phyloP scores from a whole-genome alignment of 768 basidiomycete genomes.

The Lanmaoa pseudosensibilis region DNA sequence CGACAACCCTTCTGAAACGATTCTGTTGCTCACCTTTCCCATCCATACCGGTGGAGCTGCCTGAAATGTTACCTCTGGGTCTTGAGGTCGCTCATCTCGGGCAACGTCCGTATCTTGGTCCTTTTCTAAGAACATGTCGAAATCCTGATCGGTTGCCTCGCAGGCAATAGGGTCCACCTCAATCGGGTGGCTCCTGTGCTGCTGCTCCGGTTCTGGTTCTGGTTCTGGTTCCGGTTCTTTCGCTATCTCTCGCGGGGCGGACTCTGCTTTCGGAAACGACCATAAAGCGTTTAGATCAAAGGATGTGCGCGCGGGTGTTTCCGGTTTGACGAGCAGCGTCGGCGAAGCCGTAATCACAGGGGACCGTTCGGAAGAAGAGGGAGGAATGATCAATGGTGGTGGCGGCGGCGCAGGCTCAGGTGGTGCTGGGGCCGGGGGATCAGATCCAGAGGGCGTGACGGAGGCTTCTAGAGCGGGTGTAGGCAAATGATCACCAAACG shows the following conservation, averaged over 20 bases:
- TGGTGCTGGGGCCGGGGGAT: constrained; percentile 9
- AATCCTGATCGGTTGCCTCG: constrained; percentile 74
- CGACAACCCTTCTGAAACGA: neutral
- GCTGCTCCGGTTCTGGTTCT: constrained; percentile 30
- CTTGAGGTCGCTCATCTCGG: constrained; percentile 33
- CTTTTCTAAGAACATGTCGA: constrained; percentile 82
- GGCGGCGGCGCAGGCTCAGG: constrained; percentile 28
- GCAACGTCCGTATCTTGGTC: constrained; percentile 40
- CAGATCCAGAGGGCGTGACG: constrained; percentile 5
- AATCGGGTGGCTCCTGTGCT: constrained; percentile 44
- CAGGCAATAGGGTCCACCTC: constrained; percentile 38
- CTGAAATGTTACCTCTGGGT: constrained; percentile 52
- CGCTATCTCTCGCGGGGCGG: constrained; percentile 15
- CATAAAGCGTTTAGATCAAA: constrained; percentile 77
- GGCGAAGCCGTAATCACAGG: constrained; percentile 26
- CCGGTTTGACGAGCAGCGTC: constrained; percentile 37
- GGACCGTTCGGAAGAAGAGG: constrained; percentile 38
- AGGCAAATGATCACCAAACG: constrained; percentile 20
- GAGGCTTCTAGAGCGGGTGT: constrained; percentile 19
- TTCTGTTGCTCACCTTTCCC: constrained; percentile 57
- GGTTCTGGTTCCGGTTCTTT: constrained; percentile 30
- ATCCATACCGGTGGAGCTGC: constrained; percentile 66
- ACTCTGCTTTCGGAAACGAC: constrained; percentile 48
- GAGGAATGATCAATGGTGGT: constrained; percentile 46
- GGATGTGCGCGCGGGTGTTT: constrained; percentile 47